A percentile compares a stretch with the other conserved stretches of the same genome.
Conservation (phyloP, 768 basidiomycete genomes). For the Tylopilus sp. region DNA sequence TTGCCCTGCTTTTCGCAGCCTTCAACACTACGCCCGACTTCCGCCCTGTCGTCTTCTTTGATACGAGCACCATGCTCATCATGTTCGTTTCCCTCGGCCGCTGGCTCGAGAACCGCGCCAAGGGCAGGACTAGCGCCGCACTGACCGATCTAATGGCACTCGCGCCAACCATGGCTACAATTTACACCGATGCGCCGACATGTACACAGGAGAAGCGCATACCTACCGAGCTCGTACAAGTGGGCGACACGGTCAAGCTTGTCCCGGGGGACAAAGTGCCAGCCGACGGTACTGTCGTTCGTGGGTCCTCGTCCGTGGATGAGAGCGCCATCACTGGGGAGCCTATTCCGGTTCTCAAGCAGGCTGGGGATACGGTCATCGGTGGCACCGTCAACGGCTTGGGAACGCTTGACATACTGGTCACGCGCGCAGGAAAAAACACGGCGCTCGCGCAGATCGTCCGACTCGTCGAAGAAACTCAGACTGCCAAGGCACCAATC, state of each 20-base stretch:
- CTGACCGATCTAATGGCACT: constrained; percentile 96
- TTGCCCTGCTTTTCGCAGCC: constrained; percentile 61
- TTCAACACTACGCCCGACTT: constrained; percentile 63
- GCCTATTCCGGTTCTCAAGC: constrained; percentile 83
- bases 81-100: constrained; percentile 95
- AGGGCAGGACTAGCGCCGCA: constrained; percentile 95
- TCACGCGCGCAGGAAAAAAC: constrained; percentile 93
- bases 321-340: constrained; percentile 98
- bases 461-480: constrained; percentile 94
- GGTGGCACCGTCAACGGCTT: constrained; percentile 96
- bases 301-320: constrained; percentile 85
- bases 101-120: constrained; percentile 94
- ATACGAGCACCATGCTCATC: constrained; percentile 98
- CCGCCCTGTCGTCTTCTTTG: constrained; percentile 90
- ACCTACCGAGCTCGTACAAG: constrained; percentile 91
- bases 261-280: constrained; percentile 97
- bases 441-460: constrained; percentile 97
- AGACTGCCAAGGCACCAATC: constrained; percentile 97
- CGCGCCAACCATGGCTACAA: constrained; percentile 91
- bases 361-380: constrained; percentile 80
- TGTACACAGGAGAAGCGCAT: constrained; percentile 88
- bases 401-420: constrained; percentile 95
- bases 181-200: constrained; percentile 82
- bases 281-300: constrained; percentile 88
- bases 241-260: constrained; percentile 89